These are phyloP conservation scores for Lactarius quietus DNA, from an alignment of 768 basidiomycete species.

Conservation along the genomic window DNA sequence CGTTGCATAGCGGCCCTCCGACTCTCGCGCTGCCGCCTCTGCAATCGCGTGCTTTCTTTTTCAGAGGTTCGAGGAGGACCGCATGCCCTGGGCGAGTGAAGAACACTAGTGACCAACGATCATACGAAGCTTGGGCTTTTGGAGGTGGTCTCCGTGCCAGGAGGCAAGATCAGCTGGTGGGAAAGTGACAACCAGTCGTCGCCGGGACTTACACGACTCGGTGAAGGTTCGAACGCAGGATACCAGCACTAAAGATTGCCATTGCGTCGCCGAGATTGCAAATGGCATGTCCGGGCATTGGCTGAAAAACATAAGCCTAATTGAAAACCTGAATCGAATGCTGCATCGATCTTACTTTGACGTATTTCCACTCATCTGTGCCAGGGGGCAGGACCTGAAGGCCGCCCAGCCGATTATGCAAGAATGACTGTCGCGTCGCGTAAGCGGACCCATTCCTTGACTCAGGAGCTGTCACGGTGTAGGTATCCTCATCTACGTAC, in stretches of 20 bases:
- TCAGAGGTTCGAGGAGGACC: constrained; percentile 45
- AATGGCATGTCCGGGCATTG: constrained; percentile 34
- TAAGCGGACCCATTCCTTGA: neutral
- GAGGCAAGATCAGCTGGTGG: neutral
- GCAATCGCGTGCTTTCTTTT: constrained; percentile 49
- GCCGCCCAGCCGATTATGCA: constrained; percentile 4
- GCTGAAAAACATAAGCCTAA: constrained; percentile 17
- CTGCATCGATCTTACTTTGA: neutral
- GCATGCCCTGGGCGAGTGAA: constrained; percentile 64
- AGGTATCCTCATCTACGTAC: neutral
- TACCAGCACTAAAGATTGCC: constrained; percentile 33
- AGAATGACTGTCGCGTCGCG: neutral
- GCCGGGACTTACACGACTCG: constrained; percentile 30
- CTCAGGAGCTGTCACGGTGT: neutral
- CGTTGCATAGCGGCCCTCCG: constrained; percentile 36
- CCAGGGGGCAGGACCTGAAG: constrained; percentile 5
- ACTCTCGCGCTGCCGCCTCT: constrained; percentile 35
- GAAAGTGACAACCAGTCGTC: neutral
- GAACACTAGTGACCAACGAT: constrained; percentile 68
- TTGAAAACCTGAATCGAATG: neutral
- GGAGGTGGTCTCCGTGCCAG: constrained; percentile 52
- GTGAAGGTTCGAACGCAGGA: constrained; percentile 35
- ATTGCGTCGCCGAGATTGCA: constrained; percentile 36
- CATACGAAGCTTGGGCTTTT: constrained; percentile 46
- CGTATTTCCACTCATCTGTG: constrained; percentile 12